Conservation (phyloP, 2,329 filamentous ascomycete species). For the Acephala macrosclerotiorum region DNA sequence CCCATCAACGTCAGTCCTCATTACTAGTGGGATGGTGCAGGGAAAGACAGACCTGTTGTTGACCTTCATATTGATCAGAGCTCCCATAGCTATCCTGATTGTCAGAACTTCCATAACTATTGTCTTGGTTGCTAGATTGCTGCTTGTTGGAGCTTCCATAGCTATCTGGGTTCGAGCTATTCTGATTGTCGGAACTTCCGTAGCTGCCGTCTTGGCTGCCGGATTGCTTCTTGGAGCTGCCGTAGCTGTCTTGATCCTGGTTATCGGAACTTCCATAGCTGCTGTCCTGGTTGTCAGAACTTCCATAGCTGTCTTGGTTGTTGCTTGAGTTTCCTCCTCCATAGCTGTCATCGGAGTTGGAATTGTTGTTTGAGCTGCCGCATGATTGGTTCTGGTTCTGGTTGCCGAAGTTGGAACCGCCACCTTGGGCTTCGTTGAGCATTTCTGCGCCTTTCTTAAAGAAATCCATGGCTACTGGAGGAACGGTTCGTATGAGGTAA, state of each 20-base stretch:
- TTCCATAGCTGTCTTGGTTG: too few relatives aligned
- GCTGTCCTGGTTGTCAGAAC: too few relatives aligned
- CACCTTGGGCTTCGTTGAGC: too few relatives aligned
- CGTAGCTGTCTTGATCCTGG: too few relatives aligned
- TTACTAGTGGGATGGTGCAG: not conserved
- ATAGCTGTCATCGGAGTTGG: not conserved
- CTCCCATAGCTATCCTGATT: not conserved
- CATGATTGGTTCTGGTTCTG: not conserved
- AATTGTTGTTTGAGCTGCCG: not conserved
- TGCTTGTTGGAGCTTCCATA: slow-evolving; percentile 5
- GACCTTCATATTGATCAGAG: too few relatives aligned
- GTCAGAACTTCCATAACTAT: not conserved
- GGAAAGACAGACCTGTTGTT: not conserved
- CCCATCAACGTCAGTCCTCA: too few relatives aligned
- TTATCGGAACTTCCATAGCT: too few relatives aligned
- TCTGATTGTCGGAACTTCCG: not conserved
- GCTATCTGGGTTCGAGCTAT: not conserved
- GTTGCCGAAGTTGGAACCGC: too few relatives aligned
- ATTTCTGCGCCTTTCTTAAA: too few relatives aligned
- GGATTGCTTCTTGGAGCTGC: too few relatives aligned
- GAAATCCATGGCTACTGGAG: not conserved
- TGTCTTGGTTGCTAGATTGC: not conserved
- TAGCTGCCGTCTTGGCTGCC: not conserved
- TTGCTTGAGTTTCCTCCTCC: not conserved
- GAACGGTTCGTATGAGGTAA: not conserved